Evolutionary conservation across 805 yeast genomes (phyloP).

Genomic region (Sugiyamaella boreocaroliniensis): DNA sequence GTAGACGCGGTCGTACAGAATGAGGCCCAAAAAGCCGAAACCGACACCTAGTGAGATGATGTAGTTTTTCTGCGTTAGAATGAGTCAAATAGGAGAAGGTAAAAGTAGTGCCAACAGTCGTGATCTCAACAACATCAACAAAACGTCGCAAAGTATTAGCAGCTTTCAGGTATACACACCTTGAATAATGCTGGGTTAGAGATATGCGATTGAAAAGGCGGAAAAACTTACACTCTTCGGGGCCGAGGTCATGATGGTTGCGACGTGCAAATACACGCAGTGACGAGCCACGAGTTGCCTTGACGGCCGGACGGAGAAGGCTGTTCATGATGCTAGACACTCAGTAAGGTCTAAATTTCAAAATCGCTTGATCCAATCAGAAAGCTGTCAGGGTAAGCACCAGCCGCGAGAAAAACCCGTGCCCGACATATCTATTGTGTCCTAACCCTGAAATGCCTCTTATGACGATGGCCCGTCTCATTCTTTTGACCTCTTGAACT

Average conservation of each 20-base stretch:
- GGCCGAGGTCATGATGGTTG: constrained; percentile 10
- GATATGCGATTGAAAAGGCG: neutral
- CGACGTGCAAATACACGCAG: neutral
- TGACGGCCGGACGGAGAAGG: neutral
- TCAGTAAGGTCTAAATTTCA: neutral
- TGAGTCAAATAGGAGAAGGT: too few relatives aligned
- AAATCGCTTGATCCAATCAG: neutral
- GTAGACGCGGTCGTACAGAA: constrained; percentile 17
- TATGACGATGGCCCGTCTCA: too few relatives aligned
- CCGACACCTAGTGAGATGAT: constrained; percentile 6
- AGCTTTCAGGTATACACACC: neutral
- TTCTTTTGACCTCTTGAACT: too few relatives aligned
- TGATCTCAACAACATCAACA: neutral
- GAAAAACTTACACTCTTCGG: constrained; percentile 14
- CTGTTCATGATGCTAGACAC: neutral
- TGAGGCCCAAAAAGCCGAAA: constrained; percentile 13
- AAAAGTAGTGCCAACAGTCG: neutral
- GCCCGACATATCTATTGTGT: neutral
- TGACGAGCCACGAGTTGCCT: neutral
- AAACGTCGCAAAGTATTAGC: neutral
- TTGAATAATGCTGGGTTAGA: constrained; percentile 5
- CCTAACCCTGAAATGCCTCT: too few relatives aligned
- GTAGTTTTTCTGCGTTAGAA: neutral
- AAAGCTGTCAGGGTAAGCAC: neutral
- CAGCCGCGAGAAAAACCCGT: neutral